Evolutionary conservation across 306 rosid genomes (phyloP).

Genomic region (Glycine tomentella): DNA sequence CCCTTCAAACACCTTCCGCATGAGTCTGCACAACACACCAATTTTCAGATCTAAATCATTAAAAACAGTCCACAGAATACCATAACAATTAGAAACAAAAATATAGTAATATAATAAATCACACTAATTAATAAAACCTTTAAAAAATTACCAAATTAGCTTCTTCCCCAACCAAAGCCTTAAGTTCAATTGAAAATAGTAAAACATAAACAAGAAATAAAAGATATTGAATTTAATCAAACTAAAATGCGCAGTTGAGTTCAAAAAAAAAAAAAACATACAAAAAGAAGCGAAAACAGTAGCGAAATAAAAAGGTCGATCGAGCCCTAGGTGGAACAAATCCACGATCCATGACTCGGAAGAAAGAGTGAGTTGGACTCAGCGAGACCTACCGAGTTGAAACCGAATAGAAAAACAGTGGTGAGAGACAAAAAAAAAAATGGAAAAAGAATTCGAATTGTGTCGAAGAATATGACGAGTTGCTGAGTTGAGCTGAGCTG

Average conservation of each 20-base stretch:
- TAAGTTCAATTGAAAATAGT: conserved; percentile 47
- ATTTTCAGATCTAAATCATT: conserved; percentile 72
- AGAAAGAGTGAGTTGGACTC: conserved; percentile 31
- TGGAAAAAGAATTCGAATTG: conserved; percentile 1
- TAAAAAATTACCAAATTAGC: conserved; percentile 26
- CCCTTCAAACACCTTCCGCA: conserved; percentile 55
- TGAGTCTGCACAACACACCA: conserved; percentile 54
- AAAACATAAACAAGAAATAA: neutral
- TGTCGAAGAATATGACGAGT: neutral
- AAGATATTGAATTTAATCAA: conserved; percentile 28
- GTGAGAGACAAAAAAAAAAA: neutral
- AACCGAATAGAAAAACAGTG: conserved; percentile 42
- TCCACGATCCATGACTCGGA: conserved; percentile 61
- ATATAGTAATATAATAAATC: neutral
- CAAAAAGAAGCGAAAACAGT: conserved; percentile 16
- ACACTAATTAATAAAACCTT: conserved; percentile 43
- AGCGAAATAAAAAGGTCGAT: conserved; percentile 52
- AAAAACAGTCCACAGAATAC: conserved; percentile 46
- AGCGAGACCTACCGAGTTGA: conserved; percentile 51
- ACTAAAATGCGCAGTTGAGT: conserved; percentile 1
- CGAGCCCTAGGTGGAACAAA: conserved; percentile 55
- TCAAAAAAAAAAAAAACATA: neutral
- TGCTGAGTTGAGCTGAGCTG: conserved; percentile 14
- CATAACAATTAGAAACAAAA: conserved; percentile 21
- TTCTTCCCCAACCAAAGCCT: neutral